Conservation (phyloP, 2,329 filamentous ascomycete genomes). For the Tolypocladium amazonense region DNA sequence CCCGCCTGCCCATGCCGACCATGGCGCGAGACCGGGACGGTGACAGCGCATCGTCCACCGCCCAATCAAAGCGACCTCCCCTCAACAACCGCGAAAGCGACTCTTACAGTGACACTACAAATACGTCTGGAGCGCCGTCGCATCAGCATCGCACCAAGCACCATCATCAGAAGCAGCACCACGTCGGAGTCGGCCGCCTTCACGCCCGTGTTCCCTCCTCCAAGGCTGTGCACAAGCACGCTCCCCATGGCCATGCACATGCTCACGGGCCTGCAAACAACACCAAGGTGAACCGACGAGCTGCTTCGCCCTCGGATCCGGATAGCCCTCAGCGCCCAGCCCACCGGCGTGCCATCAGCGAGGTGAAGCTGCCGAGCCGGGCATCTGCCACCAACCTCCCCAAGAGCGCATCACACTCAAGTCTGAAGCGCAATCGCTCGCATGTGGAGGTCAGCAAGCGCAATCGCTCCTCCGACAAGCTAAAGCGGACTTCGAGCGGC, state of each 20-base stretch:
- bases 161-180: constrained; percentile 22
- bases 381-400: constrained; percentile 33
- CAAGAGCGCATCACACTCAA: constrained; percentile 44
- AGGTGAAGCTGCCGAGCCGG: constrained; percentile 37
- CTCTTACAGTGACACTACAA: constrained; percentile 19
- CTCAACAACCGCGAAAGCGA: constrained; percentile 25
- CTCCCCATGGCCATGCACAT: constrained; percentile 3
- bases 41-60: constrained; percentile 34
- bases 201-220: constrained; percentile 42
- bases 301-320: constrained; percentile 25
- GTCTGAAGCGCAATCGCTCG: constrained; percentile 50
- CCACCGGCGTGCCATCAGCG: constrained; percentile 40
- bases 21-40: constrained; percentile 35
- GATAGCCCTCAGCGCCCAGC: constrained; percentile 15
- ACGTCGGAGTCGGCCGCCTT: constrained; percentile 31
- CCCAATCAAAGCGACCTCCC: constrained; percentile 46
- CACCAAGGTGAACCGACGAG: constrained; percentile 33
- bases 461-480: constrained; percentile 37
- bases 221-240: constrained; percentile 37
- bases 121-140: constrained; percentile 10
- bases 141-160: constrained; percentile 20
- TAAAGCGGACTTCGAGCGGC: constrained; percentile 43
- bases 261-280: constrained; percentile 12
- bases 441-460: constrained; percentile 44
- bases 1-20: constrained; percentile 6